These are phyloP conservation scores for Halophytophthora polymorphica DNA, from an alignment of 352 stramenopile species.

Conservation along the genomic window DNA sequence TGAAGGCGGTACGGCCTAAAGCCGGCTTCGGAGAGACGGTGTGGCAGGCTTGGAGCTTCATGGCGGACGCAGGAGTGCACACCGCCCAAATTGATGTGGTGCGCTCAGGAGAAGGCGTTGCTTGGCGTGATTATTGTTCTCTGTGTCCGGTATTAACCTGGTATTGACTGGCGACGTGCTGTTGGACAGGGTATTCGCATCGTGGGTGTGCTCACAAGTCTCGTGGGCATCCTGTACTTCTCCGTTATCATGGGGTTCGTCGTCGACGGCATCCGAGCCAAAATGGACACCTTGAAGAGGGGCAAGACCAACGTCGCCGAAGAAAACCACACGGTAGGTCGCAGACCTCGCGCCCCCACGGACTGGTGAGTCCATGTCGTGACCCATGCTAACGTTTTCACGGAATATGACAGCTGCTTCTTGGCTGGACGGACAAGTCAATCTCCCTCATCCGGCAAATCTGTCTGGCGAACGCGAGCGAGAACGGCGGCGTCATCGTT, in stretches of 20 bases:
- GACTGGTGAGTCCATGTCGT: neutral
- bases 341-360: neutral
- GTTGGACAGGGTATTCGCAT: constrained; percentile 39
- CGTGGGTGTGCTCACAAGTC: constrained; percentile 53
- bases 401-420: constrained; percentile 46
- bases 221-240: constrained; percentile 83
- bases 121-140: neutral
- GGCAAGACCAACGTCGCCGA: constrained; percentile 83
- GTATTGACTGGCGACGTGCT: neutral
- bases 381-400: neutral
- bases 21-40: constrained; percentile 39
- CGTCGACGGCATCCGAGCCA: constrained; percentile 81
- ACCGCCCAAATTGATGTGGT: constrained; percentile 33
- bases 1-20: constrained; percentile 33
- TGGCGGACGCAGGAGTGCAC: constrained; percentile 51
- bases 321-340: constrained; percentile 65
- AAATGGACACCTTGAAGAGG: constrained; percentile 89
- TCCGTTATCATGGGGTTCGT: constrained; percentile 90
- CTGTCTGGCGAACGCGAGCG: constrained; percentile 82
- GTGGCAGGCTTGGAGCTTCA: constrained; percentile 65
- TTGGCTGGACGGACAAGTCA: constrained; percentile 87
- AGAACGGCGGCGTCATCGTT: constrained; percentile 78
- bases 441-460: constrained; percentile 86
- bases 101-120: constrained; percentile 1
- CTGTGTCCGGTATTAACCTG: neutral